These are phyloP conservation scores for Neophaeococcomyces mojaviensis DNA, from an alignment of 2,329 filamentous ascomycete genomes.

Conservation along the genomic window DNA sequence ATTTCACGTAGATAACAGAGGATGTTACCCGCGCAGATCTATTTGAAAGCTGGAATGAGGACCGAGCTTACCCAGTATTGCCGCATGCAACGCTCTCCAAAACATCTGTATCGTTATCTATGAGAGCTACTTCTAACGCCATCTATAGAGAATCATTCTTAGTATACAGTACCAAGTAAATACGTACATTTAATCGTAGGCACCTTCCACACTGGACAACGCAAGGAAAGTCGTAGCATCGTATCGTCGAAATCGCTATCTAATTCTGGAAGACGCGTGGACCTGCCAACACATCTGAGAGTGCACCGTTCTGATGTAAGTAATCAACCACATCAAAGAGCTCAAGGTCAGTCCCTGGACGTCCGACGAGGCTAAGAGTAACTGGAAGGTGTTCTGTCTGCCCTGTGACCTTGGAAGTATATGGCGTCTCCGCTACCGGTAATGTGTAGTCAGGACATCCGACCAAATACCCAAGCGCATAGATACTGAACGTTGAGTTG, in stretches of 20 bases:
- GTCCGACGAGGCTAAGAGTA: constrained; percentile 26
- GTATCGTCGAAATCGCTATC: background rate
- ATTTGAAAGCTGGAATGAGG: too few relatives aligned
- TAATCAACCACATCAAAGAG: constrained; percentile 17
- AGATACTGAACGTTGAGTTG: constrained; percentile 39
- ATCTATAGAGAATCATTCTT: too few relatives aligned
- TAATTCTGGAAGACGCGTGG: constrained; percentile 7
- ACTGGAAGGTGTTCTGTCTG: constrained; percentile 29
- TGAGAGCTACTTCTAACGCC: too few relatives aligned
- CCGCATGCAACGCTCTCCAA: too few relatives aligned
- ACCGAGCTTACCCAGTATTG: too few relatives aligned
- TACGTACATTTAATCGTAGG: background rate
- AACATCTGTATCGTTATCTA: too few relatives aligned
- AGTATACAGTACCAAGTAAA: too few relatives aligned
- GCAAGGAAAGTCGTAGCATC: background rate
- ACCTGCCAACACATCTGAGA: constrained; percentile 15
- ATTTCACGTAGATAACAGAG: too few relatives aligned
- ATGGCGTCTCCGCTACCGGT: constrained; percentile 36
- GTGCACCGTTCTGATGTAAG: constrained; percentile 13
- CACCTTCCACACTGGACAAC: background rate
- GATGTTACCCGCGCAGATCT: too few relatives aligned
- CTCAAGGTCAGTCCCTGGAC: constrained; percentile 29
- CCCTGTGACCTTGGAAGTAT: constrained; percentile 20
- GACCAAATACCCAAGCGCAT: constrained; percentile 25
- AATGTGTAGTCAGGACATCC: constrained; percentile 38